A percentile compares a stretch with the other conserved stretches of the same genome.
Evolutionary conservation across 176 grass and related monocot genomes (phyloP).

Genomic region (Oryza meridionalis): DNA sequence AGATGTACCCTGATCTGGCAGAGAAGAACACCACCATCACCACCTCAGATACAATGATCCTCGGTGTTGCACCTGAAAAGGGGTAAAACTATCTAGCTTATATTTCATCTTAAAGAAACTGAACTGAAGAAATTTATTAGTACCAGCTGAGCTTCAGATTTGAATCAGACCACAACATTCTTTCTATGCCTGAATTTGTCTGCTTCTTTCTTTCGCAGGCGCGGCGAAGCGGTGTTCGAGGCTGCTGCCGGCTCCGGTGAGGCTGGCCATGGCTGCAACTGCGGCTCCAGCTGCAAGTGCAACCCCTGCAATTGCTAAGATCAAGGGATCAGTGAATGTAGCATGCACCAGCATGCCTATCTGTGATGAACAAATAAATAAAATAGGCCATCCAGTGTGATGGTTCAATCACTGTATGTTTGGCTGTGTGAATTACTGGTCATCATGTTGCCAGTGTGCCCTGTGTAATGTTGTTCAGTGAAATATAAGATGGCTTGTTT

Average conservation of each 20-base stretch:
- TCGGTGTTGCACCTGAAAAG: conserved; percentile 41
- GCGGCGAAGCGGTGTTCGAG: not conserved
- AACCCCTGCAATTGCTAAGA: conserved; percentile 2
- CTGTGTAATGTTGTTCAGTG: not conserved
- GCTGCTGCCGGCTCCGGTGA: not conserved
- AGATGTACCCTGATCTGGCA: conserved; percentile 43
- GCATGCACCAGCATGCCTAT: not conserved
- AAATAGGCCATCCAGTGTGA: not conserved
- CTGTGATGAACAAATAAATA: conserved; percentile 1
- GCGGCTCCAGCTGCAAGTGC: conserved; percentile 33
- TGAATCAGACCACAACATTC: not conserved
- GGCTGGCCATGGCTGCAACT: conserved; percentile 18
- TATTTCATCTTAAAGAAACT: not conserved
- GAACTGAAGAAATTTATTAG: not conserved
- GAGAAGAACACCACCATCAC: conserved; percentile 29
- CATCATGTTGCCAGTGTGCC: not conserved
- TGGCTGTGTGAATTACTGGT: not conserved
- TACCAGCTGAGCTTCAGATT: not conserved
- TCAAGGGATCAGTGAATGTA: not conserved
- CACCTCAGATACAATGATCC: conserved; percentile 8
- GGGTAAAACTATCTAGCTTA: not conserved
- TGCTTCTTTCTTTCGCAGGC: conserved; percentile 3
- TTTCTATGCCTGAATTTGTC: not conserved
- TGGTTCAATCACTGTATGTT: not conserved
- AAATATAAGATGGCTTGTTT: not conserved